Evolutionary conservation across 495 filamentous ascomycete genomes (phyloP).

Genomic region (Lasiosphaeria ovina): DNA sequence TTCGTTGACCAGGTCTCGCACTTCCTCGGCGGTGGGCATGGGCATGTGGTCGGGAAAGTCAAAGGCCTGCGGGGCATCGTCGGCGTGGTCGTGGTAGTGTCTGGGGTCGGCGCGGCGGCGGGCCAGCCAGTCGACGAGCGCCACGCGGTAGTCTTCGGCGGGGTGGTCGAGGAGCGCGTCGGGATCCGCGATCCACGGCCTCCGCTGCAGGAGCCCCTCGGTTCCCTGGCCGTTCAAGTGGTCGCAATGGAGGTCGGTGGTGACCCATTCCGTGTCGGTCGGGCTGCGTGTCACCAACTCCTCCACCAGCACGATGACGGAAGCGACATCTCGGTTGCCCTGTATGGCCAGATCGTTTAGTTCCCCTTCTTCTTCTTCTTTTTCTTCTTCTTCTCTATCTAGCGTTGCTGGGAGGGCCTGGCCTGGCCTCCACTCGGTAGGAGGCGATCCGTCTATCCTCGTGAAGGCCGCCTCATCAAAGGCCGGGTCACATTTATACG

Average conservation of each 20-base stretch:
- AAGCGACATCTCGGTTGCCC: too few relatives aligned
- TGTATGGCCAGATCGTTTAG: too few relatives aligned
- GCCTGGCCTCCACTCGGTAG: too few relatives aligned
- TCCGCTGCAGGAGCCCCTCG: neutral
- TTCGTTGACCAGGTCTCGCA: neutral
- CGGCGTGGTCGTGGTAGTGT: neutral
- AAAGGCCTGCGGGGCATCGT: neutral
- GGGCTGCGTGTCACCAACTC: too few relatives aligned
- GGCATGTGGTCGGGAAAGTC: neutral
- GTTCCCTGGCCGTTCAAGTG: neutral
- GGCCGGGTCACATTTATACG: neutral
- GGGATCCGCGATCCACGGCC: constrained; percentile 3
- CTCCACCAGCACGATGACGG: too few relatives aligned
- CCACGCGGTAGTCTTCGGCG: constrained; percentile 3
- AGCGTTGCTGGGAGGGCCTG: too few relatives aligned
- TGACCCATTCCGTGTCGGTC: neutral
- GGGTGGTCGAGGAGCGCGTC: constrained; percentile 9
- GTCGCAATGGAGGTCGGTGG: neutral
- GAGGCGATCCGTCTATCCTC: too few relatives aligned
- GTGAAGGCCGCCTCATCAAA: neutral
- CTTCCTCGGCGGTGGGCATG: neutral
- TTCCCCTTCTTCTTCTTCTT: too few relatives aligned
- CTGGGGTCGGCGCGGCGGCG: constrained; percentile 5
- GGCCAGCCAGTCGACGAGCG: constrained; percentile 2
- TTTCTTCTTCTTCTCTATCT: too few relatives aligned